Conservation (phyloP, 768 basidiomycete genomes). For the Lactarius hengduanensis region DNA sequence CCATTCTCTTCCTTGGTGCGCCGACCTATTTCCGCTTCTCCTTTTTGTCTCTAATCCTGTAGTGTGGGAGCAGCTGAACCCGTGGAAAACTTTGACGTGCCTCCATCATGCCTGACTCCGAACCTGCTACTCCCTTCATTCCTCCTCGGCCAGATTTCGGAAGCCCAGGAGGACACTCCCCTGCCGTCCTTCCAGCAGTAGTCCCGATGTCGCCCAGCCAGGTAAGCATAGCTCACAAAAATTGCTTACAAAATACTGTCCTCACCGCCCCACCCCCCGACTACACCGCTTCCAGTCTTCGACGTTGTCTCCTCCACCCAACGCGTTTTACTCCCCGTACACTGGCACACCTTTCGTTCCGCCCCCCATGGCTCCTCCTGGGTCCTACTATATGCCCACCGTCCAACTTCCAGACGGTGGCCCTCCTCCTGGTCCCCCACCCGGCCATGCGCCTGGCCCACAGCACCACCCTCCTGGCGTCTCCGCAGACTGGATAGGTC, state of each 20-base stretch:
- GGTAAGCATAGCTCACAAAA: conserved; percentile 8
- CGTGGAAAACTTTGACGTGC: conserved; percentile 18
- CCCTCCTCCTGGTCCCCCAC: conserved; percentile 9
- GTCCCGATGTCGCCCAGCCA: conserved; percentile 32
- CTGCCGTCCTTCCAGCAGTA: conserved; percentile 31
- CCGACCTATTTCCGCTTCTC: conserved; percentile 14
- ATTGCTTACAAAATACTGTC: conserved; percentile 2
- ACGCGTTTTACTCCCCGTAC: conserved; percentile 25
- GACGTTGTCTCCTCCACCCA: conserved; percentile 26
- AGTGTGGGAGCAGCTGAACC: conserved; percentile 19
- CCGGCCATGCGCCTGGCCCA: conserved; percentile 16
- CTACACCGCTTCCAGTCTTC: conserved; percentile 22
- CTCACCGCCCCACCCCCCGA: conserved; percentile 4
- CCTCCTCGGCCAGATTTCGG: conserved; percentile 34
- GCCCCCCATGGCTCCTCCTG: conserved; percentile 27
- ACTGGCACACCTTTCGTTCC: conserved; percentile 29
- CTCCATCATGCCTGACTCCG: conserved; percentile 26
- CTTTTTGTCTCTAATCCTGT: conserved; percentile 1
- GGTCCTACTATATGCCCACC: conserved; percentile 38
- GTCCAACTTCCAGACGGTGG: conserved; percentile 31
- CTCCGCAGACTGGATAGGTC: conserved; percentile 37
- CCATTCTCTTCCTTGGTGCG: conserved; percentile 3
- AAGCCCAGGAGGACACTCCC: conserved; percentile 27
- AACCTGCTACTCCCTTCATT: conserved; percentile 34
- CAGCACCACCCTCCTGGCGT: conserved; percentile 32